These are phyloP conservation scores for Diaporthe amygdali DNA, from an alignment of 2,329 filamentous ascomycete genomes.

Conservation along the genomic window DNA sequence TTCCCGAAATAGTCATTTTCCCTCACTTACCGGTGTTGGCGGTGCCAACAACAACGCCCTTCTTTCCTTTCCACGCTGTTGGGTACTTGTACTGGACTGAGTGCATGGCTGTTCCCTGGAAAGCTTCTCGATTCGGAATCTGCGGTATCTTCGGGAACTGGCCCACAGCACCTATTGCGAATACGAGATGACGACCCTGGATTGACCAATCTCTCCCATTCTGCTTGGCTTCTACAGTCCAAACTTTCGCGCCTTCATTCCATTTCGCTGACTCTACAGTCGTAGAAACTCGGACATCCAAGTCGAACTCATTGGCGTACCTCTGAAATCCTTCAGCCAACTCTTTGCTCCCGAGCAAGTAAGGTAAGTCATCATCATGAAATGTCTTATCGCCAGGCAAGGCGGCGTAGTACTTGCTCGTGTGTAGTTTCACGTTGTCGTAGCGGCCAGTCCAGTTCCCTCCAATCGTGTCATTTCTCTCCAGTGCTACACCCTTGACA, in stretches of 20 bases:
- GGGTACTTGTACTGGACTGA: neutral
- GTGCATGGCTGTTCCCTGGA: neutral
- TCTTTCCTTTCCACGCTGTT: neutral
- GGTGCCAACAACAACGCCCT: neutral
- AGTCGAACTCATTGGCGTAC: neutral
- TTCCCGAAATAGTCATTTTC: neutral
- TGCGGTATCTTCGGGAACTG: neutral
- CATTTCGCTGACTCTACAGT: neutral
- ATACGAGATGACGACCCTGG: neutral
- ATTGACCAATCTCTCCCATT: neutral
- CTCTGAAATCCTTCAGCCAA: neutral
- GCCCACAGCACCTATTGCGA: neutral
- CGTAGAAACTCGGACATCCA: neutral
- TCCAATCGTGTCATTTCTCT: neutral
- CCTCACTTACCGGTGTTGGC: neutral
- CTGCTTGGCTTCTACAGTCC: neutral
- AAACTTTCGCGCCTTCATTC: neutral
- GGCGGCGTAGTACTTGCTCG: neutral
- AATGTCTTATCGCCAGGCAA: neutral
- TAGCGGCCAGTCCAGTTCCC: neutral
- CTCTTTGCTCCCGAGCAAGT: neutral
- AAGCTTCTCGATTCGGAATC: neutral
- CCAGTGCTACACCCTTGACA: neutral
- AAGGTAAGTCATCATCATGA: neutral
- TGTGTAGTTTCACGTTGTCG: neutral